Evolutionary conservation across 805 yeast genomes (phyloP).

Genomic region (Lipomyces kockii): DNA sequence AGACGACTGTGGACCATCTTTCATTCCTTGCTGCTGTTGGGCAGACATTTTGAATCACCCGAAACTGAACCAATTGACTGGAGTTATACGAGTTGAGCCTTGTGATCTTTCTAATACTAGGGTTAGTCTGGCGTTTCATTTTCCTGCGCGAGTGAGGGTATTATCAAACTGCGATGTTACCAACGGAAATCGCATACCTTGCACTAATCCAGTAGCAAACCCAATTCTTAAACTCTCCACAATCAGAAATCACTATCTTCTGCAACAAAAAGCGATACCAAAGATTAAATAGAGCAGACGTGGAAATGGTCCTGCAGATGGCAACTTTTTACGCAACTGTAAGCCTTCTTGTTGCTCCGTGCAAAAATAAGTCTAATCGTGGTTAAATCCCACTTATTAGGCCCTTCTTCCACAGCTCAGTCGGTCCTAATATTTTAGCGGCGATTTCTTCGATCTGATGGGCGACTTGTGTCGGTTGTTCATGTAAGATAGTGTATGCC

Average conservation of each 20-base stretch:
- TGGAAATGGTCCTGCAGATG: background rate
- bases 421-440: background rate
- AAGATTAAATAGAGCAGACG: background rate
- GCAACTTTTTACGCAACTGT: background rate
- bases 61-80: background rate
- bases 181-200: background rate
- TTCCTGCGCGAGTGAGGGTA: background rate
- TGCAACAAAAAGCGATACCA: background rate
- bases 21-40: background rate
- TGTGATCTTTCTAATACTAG: background rate
- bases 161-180: background rate
- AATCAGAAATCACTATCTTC: background rate
- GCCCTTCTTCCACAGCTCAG: background rate
- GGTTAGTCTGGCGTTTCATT: background rate
- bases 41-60: background rate
- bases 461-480: background rate
- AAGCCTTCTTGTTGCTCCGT: background rate
- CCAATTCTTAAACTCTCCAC: background rate
- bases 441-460: background rate
- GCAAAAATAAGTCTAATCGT: background rate
- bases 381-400: background rate
- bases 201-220: background rate
- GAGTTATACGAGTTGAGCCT: background rate
- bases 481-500: background rate
- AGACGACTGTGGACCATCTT: background rate